Percentiles rank a stretch among this genome's conserved stretches.
Evolutionary conservation across 202 grass and related monocot species (phyloP).

Genomic region (Zizania palustris): DNA sequence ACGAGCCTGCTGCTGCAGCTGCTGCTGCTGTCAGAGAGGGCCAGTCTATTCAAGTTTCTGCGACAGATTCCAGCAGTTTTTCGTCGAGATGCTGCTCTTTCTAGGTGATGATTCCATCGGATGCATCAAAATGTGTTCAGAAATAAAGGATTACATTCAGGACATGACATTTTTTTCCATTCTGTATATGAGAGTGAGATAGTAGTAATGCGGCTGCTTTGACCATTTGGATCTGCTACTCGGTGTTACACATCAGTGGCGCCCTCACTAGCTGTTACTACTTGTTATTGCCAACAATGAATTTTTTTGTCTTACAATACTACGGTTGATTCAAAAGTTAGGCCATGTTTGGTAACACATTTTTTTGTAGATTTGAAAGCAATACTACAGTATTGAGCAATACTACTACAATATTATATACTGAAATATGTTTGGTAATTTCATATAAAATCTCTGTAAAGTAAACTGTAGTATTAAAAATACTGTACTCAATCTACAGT

Average conservation of each 20-base stretch:
- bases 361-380: no score
- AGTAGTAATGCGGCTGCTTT: no score
- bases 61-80: conserved; percentile 13
- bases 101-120: conserved; percentile 27
- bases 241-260: no score
- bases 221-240: background rate
- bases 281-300: background rate
- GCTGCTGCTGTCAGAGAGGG: conserved; percentile 48
- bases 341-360: no score
- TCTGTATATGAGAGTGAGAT: conserved; percentile 3
- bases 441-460: no score
- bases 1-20: background rate
- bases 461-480: no score
- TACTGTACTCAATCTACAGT: no score
- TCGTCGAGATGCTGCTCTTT: conserved; percentile 64
- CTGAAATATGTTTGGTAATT: no score
- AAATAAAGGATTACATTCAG: conserved; percentile 21
- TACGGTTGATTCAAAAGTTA: background rate
- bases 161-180: background rate
- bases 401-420: no score
- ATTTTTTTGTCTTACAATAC: background rate
- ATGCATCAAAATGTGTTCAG: background rate
- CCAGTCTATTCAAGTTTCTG: conserved; percentile 55
- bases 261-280: background rate
- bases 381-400: no score